These are phyloP conservation scores for Globisporangium camurandrum DNA, from an alignment of 352 stramenopile species.

Conservation along the genomic window DNA sequence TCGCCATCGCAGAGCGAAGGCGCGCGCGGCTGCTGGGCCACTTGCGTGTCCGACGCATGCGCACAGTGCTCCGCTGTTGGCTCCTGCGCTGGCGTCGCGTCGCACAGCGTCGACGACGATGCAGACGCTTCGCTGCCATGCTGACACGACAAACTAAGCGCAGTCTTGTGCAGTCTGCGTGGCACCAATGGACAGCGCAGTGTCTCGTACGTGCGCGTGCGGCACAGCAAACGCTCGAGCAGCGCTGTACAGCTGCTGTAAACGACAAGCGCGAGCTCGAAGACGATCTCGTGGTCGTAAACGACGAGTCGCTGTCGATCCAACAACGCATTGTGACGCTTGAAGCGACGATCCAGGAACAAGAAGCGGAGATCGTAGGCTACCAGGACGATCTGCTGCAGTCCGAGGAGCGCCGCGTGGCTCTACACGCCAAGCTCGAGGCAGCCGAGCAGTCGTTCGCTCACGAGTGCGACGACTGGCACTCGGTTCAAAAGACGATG, in stretches of 20 bases:
- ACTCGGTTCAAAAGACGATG: conserved; percentile 18
- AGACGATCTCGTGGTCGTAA: conserved; percentile 28
- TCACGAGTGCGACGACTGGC: conserved; percentile 25
- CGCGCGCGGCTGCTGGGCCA: conserved; percentile 22
- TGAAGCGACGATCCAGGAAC: conserved; percentile 16
- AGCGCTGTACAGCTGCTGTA: conserved; percentile 10
- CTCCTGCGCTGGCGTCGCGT: conserved; percentile 14
- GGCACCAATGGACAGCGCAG: conserved; percentile 32
- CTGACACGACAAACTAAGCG: conserved; percentile 16
- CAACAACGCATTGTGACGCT: conserved; percentile 27
- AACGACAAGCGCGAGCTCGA: conserved; percentile 40
- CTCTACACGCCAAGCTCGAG: conserved; percentile 18
- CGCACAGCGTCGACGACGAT: conserved; percentile 14
- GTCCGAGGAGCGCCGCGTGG: conserved; percentile 20
- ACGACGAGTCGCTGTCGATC: conserved; percentile 30
- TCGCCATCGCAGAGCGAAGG: conserved; percentile 17
- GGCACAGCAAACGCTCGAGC: conserved; percentile 13
- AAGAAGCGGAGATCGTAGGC: conserved; percentile 19
- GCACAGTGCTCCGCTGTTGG: conserved; percentile 16
- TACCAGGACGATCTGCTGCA: conserved; percentile 27
- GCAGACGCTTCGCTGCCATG: conserved; percentile 10
- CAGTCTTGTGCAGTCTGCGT: conserved; percentile 17
- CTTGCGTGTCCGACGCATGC: conserved; percentile 16
- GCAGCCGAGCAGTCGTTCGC: conserved; percentile 10
- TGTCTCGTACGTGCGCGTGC: conserved; percentile 14